Conservation (phyloP, 257 asterid species). For the Prunella vulgaris region DNA sequence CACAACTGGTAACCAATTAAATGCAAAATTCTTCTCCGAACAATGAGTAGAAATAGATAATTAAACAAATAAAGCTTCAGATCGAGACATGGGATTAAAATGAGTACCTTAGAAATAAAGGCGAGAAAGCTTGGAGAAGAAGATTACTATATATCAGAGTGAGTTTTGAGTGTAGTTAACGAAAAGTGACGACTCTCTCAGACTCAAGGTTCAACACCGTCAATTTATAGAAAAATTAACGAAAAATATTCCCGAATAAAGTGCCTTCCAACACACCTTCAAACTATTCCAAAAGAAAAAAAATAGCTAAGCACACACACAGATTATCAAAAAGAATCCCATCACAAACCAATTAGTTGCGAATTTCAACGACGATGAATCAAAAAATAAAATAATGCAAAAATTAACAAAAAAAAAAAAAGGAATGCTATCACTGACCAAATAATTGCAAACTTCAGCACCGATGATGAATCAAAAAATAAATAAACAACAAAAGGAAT, state of each 20-base stretch:
- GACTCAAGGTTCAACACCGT: neutral
- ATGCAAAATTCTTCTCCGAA: neutral
- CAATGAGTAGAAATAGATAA: neutral
- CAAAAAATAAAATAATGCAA: neutral
- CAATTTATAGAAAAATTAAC: neutral
- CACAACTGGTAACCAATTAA: neutral
- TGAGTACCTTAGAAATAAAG: conserved; percentile 26
- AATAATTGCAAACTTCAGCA: neutral
- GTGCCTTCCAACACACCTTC: neutral
- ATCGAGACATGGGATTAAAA: neutral
- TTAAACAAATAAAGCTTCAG: neutral
- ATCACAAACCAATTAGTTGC: neutral
- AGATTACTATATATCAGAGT: neutral
- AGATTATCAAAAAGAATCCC: neutral
- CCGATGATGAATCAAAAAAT: neutral
- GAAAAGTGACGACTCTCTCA: neutral
- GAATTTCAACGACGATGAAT: neutral
- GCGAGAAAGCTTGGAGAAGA: conserved; percentile 22
- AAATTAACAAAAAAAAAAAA: too few relatives aligned
- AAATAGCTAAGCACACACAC: neutral
- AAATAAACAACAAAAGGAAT: neutral
- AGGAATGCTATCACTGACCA: neutral
- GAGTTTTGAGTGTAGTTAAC: neutral
- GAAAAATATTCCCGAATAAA: neutral
- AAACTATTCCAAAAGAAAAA: neutral